These are phyloP conservation scores for Saccharomyces uvarum DNA, from an alignment of 1,139 yeast genomes.

Conservation along the genomic window DNA sequence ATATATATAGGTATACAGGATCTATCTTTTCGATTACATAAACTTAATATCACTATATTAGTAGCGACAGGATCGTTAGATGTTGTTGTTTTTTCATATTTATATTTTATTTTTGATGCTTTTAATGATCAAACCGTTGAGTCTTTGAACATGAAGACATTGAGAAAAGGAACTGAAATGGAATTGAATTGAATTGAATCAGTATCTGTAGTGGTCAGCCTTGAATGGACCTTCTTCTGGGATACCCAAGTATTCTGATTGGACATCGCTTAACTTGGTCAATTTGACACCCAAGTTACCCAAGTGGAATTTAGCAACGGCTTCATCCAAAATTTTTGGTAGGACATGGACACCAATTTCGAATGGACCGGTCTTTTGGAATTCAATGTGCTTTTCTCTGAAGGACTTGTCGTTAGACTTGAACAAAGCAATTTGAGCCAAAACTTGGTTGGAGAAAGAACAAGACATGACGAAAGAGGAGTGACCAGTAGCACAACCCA, in stretches of 20 bases:
- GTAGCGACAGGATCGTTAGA: background rate
- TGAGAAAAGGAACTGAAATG: background rate
- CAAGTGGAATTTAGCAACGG: slow-evolving; percentile 96
- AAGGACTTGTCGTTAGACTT: slow-evolving; percentile 77
- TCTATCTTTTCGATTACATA: slow-evolving; percentile 3
- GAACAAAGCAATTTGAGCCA: slow-evolving; percentile 98
- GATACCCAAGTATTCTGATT: slow-evolving; percentile 92
- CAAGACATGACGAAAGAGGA: slow-evolving; percentile 99
- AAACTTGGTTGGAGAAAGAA: slow-evolving; percentile 98
- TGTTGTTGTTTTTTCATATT: background rate
- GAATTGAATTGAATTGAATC: slow-evolving; percentile 28
- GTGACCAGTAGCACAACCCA: slow-evolving; percentile 99
- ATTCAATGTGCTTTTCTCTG: slow-evolving; percentile 80
- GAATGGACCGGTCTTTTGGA: slow-evolving; percentile 88
- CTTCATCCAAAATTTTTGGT: slow-evolving; percentile 98
- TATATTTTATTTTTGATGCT: slow-evolving; percentile 1
- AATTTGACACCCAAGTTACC: slow-evolving; percentile 90
- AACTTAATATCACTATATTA: slow-evolving; percentile 3
- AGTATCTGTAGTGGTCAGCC: slow-evolving; percentile 98
- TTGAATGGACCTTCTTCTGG: slow-evolving; percentile 96
- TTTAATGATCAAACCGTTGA: slow-evolving; percentile 15
- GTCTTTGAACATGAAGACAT: slow-evolving; percentile 8
- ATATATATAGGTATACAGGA: slow-evolving; percentile 4
- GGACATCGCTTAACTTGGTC: slow-evolving; percentile 67
- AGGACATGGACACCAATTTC: slow-evolving; percentile 89